phyloP scores from a whole-genome alignment of 2,329 filamentous ascomycete genomes.

The Phialophora chinensis region DNA sequence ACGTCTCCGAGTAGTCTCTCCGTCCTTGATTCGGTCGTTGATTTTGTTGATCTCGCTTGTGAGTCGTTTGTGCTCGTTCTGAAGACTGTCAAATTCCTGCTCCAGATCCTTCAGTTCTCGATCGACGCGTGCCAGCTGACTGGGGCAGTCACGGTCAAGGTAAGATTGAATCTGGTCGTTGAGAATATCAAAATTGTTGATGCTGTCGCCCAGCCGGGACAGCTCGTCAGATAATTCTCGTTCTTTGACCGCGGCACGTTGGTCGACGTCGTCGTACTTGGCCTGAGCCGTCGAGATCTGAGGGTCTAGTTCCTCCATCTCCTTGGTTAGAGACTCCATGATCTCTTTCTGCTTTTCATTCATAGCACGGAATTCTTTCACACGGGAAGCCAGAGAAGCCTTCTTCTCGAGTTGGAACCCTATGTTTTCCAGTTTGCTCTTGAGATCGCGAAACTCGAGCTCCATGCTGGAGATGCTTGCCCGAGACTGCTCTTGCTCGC shows the following conservation, averaged over 20 bases:
- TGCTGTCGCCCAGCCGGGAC: conserved; percentile 72
- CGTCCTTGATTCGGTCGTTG: conserved; percentile 76
- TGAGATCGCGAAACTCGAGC: conserved; percentile 75
- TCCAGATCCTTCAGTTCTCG: conserved; percentile 72
- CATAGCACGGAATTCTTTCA: conserved; percentile 74
- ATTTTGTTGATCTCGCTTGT: conserved; percentile 76
- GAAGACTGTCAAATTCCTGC: conserved; percentile 66
- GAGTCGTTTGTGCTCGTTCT: conserved; percentile 71
- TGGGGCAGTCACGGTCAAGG: conserved; percentile 73
- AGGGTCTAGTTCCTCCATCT: conserved; percentile 76
- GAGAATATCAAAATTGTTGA: conserved; percentile 76
- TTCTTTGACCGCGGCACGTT: conserved; percentile 74
- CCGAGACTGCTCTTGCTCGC: conserved; percentile 73
- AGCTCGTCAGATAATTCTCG: conserved; percentile 73
- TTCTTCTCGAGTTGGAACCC: conserved; percentile 82
- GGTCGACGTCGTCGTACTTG: conserved; percentile 76
- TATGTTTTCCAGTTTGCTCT: conserved; percentile 72
- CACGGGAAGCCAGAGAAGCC: conserved; percentile 69
- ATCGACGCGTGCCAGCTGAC: conserved; percentile 72
- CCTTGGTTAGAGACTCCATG: conserved; percentile 72
- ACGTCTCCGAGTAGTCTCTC: conserved; percentile 81
- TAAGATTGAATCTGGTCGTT: conserved; percentile 82
- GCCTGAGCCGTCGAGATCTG: conserved; percentile 76
- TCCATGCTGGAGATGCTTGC: conserved; percentile 73
- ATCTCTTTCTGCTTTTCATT: conserved; percentile 71